Evolutionary conservation across 2,329 filamentous ascomycete species (phyloP).

Genomic region (Ceratocystis colombiana): DNA sequence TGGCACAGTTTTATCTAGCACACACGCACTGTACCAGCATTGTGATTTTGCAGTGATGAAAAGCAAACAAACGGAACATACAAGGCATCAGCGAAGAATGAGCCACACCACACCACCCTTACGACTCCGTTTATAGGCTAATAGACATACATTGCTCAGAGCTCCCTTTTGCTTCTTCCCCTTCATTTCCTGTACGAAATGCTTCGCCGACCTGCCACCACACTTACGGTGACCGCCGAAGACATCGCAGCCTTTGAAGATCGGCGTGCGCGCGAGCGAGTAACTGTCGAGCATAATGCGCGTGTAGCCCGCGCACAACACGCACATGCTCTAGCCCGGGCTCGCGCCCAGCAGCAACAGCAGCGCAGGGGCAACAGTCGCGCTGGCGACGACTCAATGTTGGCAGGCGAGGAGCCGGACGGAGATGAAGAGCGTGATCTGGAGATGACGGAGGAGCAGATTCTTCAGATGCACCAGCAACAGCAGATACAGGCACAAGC

Average conservation of each 20-base stretch:
- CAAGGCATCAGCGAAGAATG: no score
- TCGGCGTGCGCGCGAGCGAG: slow-evolving; percentile 40
- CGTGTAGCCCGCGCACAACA: slow-evolving; percentile 18
- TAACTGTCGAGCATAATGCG: slow-evolving; percentile 30
- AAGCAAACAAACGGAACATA: not conserved
- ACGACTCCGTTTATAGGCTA: no score
- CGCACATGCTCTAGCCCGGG: slow-evolving; percentile 15
- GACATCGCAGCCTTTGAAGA: slow-evolving; percentile 63
- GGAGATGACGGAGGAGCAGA: slow-evolving; percentile 24
- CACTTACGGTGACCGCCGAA: slow-evolving; percentile 56
- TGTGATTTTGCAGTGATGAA: not conserved
- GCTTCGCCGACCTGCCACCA: slow-evolving; percentile 59
- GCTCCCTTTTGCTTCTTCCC: not conserved
- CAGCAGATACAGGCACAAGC: slow-evolving; percentile 27
- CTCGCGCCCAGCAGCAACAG: slow-evolving; percentile 27
- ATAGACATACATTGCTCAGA: not conserved
- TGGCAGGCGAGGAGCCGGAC: slow-evolving; percentile 15
- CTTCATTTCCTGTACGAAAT: slow-evolving; percentile 33
- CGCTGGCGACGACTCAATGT: slow-evolving; percentile 13
- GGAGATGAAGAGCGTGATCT: not conserved
- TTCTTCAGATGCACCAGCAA: slow-evolving; percentile 25
- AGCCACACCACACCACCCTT: not conserved
- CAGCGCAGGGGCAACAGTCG: slow-evolving; percentile 16
- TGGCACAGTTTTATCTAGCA: slow-evolving; percentile 3
- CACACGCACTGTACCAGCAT: not conserved